phyloP scores from a whole-genome alignment of 768 basidiomycete species.

The Auricularia heimuer region DNA sequence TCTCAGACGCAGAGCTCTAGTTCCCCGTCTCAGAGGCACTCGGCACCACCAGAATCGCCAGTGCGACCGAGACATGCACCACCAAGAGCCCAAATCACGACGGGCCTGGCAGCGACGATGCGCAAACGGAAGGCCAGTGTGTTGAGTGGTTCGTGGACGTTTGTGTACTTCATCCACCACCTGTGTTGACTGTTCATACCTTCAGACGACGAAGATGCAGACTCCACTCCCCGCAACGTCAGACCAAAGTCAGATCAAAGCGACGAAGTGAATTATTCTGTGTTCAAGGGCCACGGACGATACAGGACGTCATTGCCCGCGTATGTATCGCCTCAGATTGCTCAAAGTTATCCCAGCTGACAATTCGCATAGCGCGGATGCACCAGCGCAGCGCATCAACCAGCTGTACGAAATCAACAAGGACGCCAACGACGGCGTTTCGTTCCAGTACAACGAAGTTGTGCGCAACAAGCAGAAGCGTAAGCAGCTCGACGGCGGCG shows the following conservation, averaged over 20 bases:
- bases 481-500: conserved; percentile 56
- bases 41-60: not conserved
- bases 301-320: not conserved
- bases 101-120: not conserved
- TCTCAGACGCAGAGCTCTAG: not conserved
- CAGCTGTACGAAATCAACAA: conserved; percentile 58
- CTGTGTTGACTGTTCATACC: not conserved
- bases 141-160: not conserved
- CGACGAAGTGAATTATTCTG: not conserved
- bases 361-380: not conserved
- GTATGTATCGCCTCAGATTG: not conserved
- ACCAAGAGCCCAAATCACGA: not conserved
- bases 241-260: no score
- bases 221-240: not conserved
- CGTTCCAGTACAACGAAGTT: conserved; percentile 67
- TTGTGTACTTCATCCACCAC: not conserved
- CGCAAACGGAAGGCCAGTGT: not conserved
- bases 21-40: not conserved
- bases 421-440: conserved; percentile 50
- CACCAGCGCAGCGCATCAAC: conserved; percentile 32
- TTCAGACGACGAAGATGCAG: not conserved
- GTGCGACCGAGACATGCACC: not conserved
- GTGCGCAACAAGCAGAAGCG: conserved; percentile 59
- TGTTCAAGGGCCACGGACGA: not conserved
- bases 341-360: not conserved